Base-by-base conservation (phyloP, 352 stramenopile species). In the Phytophthora cryptogea region DNA sequence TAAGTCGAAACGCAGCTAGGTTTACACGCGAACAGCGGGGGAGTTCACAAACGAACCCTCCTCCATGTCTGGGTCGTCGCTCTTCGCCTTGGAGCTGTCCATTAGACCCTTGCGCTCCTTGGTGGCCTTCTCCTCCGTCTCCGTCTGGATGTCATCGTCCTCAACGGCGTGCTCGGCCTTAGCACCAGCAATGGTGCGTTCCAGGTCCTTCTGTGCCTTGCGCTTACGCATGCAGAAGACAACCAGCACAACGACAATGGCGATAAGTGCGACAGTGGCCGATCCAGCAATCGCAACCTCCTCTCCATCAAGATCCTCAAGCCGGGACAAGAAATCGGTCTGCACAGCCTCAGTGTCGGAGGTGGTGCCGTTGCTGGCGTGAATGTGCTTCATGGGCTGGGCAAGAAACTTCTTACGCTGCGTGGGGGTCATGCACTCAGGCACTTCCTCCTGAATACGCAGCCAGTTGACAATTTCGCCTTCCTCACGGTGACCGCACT, bases 381-480 rank as follows among this genome's bases (percentile, higher is more conserved):
- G 81, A 14, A 93, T 87, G 72, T 95, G 83, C 73, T 95, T 92
- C 76, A 95, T 88, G 17, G 83, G 86, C 72, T 95, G 86, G 0
- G 78, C 65, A 8, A 95, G 67, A 76, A 90, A 95, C 50, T 81
- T 79, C 73, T 87, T 88, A 59, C 86, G 86, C 69, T 92, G 77
- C 6, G 56, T 44, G 0, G 83, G 83, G 8, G 86, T 93, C 84
- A 93, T 91, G 70, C 86, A 95, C 58, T 91, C 74, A 11, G 86
- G 85, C 58, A 92, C 79, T 36, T 93, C 78, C 31, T 91, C 78
- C 50, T 88, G 75, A 33, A 93, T 92, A 55, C 81, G 86, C 40
- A 95, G 62, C 86, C 86, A 95, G 76, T 95, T 95, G 56, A 90
- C 68, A 65, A 93, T 90, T 51, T 92, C 83, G 27, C 86, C 83